A percentile compares a stretch with the other conserved stretches of the same genome.
Evolutionary conservation across 1,284 basidiomycete species (phyloP).

Genomic region (Peniophora sp.): DNA sequence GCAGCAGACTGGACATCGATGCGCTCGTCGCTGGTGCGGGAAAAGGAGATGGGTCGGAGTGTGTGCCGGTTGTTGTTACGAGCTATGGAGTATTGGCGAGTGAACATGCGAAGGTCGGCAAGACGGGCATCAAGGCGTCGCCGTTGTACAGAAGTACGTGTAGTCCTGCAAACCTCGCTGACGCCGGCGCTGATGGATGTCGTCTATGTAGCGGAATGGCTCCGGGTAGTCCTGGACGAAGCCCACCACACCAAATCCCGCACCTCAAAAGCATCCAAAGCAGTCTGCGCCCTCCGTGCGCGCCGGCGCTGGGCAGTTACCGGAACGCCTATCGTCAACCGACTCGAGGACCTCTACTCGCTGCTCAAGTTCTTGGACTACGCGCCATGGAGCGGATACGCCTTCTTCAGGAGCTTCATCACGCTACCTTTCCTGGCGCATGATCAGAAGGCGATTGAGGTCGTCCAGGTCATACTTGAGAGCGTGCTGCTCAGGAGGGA

Average conservation of each 20-base stretch:
- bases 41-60: slow-evolving; percentile 4
- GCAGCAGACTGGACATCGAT: slow-evolving; percentile 71
- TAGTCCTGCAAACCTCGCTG: too few relatives aligned
- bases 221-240: slow-evolving; percentile 79
- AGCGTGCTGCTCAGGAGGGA: slow-evolving; percentile 86
- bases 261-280: slow-evolving; percentile 83
- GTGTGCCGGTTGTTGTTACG: slow-evolving; percentile 78
- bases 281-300: slow-evolving; percentile 79
- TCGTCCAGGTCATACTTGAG: slow-evolving; percentile 90
- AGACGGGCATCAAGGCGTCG: slow-evolving; percentile 36
- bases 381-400: slow-evolving; percentile 86
- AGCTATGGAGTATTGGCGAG: slow-evolving; percentile 86
- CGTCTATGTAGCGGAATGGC: slow-evolving; percentile 76
- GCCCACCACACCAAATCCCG: slow-evolving; percentile 95
- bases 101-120: slow-evolving; percentile 68
- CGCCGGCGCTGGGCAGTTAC: slow-evolving; percentile 88
- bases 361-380: slow-evolving; percentile 85
- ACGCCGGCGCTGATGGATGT: too few relatives aligned
- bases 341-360: slow-evolving; percentile 88
- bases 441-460: slow-evolving; percentile 86
- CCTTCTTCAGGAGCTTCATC: slow-evolving; percentile 86
- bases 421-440: slow-evolving; percentile 82
- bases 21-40: slow-evolving; percentile 41
- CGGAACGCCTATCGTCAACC: slow-evolving; percentile 94
- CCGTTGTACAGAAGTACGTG: slow-evolving; percentile 68